These are phyloP conservation scores for Blastomyces emzantsi DNA, from an alignment of 2,329 filamentous ascomycete genomes.

Conservation along the genomic window DNA sequence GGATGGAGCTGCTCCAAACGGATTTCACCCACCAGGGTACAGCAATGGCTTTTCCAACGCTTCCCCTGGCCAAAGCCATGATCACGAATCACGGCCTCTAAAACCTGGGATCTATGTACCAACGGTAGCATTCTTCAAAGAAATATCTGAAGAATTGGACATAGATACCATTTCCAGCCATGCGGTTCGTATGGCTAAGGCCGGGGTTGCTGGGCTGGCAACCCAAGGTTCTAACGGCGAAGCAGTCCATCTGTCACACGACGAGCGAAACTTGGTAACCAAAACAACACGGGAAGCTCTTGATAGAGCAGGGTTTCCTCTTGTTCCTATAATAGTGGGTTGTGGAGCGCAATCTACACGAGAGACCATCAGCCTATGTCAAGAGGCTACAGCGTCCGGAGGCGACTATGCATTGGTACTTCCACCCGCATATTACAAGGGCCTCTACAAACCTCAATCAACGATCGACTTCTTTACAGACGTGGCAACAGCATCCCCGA, in stretches of 20 bases:
- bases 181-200: constrained; percentile 65
- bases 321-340: constrained; percentile 73
- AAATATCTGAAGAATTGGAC: constrained; percentile 75
- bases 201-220: constrained; percentile 71
- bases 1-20: not conserved
- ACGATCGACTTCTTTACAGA: constrained; percentile 64
- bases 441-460: constrained; percentile 63
- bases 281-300: constrained; percentile 71
- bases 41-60: constrained; percentile 12
- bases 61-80: constrained; percentile 6
- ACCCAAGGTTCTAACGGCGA: constrained; percentile 89
- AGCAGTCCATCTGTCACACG: constrained; percentile 70
- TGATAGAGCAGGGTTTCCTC: constrained; percentile 65
- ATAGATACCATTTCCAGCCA: constrained; percentile 71
- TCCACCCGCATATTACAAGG: constrained; percentile 74
- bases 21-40: constrained; percentile 9
- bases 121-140: constrained; percentile 78
- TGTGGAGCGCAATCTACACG: constrained; percentile 73
- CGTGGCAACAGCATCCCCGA: constrained; percentile 64
- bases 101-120: constrained; percentile 16
- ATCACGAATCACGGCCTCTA: constrained; percentile 8
- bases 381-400: constrained; percentile 57
- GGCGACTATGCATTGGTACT: constrained; percentile 74
- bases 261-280: constrained; percentile 68
- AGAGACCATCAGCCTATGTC: constrained; percentile 67